Percentiles rank a stretch among this genome's conserved stretches.
Evolutionary conservation across 345 rosid genomes (phyloP).

Genomic region (Citropsis articulata): DNA sequence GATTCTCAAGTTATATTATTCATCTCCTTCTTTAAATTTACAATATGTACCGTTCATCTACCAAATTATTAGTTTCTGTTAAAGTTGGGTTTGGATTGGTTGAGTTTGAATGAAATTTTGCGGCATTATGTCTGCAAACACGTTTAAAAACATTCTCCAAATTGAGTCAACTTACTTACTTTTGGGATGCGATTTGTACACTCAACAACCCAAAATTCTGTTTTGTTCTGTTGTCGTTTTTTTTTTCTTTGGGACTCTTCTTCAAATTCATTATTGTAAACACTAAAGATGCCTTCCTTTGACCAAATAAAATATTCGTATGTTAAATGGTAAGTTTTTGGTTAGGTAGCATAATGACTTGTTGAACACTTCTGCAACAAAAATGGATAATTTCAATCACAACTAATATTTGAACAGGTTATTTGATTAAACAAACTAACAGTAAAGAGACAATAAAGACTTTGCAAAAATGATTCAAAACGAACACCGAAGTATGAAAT

Average conservation of each 20-base stretch:
- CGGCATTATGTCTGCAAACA: neutral
- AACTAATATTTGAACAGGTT: too few relatives aligned
- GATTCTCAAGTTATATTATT: too few relatives aligned
- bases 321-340: too few relatives aligned
- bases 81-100: neutral
- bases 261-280: neutral
- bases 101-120: neutral
- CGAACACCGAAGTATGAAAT: too few relatives aligned
- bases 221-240: too few relatives aligned
- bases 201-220: too few relatives aligned
- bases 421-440: too few relatives aligned
- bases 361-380: neutral
- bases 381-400: neutral
- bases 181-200: too few relatives aligned
- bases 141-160: neutral
- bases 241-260: rapidly evolving
- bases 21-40: too few relatives aligned
- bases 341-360: neutral
- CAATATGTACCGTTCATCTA: too few relatives aligned
- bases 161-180: neutral
- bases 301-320: neutral
- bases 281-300: neutral
- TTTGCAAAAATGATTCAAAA: neutral
- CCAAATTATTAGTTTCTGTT: too few relatives aligned
- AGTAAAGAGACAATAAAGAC: too few relatives aligned